These are phyloP conservation scores for Sclerotinia trifoliorum DNA, from an alignment of 2,329 filamentous ascomycete genomes.

Conservation along the genomic window DNA sequence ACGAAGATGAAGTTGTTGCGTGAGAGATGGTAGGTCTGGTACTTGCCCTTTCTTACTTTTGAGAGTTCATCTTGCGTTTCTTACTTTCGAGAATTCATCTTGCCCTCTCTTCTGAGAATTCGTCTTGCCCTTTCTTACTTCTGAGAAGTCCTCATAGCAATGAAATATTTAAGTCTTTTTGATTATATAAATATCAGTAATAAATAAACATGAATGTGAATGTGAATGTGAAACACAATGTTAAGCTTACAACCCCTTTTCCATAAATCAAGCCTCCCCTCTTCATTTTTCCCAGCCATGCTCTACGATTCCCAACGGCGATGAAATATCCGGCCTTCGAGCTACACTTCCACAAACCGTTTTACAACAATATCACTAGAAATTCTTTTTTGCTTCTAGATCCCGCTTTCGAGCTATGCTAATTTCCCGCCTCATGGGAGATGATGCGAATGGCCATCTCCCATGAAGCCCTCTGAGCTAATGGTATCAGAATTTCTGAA, in stretches of 20 bases:
- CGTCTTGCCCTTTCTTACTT: too few relatives aligned
- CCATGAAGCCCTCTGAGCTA: slow-evolving; percentile 48
- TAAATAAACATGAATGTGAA: background rate
- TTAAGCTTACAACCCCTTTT: too few relatives aligned
- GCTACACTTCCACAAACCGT: background rate
- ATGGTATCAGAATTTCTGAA: slow-evolving; percentile 48
- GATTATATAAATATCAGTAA: background rate
- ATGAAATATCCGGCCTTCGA: too few relatives aligned
- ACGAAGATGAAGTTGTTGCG: background rate
- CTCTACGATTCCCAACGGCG: too few relatives aligned
- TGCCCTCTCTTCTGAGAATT: too few relatives aligned
- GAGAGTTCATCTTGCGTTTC: too few relatives aligned
- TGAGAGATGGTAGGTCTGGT: background rate
- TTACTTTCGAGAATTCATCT: too few relatives aligned
- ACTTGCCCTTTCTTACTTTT: background rate
- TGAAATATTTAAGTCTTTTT: background rate
- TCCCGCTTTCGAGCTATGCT: slow-evolving; percentile 27
- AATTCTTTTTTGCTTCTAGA: too few relatives aligned
- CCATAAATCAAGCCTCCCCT: background rate
- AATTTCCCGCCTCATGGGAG: slow-evolving; percentile 27
- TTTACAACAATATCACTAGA: too few relatives aligned
- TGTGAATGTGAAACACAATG: background rate
- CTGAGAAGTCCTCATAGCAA: background rate
- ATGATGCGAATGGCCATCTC: slow-evolving; percentile 41
- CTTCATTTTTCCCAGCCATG: background rate